A percentile compares a stretch with the other conserved stretches of the same genome.
phyloP scores from a whole-genome alignment of 2,329 filamentous ascomycete species.

The Tothia fuscella region DNA sequence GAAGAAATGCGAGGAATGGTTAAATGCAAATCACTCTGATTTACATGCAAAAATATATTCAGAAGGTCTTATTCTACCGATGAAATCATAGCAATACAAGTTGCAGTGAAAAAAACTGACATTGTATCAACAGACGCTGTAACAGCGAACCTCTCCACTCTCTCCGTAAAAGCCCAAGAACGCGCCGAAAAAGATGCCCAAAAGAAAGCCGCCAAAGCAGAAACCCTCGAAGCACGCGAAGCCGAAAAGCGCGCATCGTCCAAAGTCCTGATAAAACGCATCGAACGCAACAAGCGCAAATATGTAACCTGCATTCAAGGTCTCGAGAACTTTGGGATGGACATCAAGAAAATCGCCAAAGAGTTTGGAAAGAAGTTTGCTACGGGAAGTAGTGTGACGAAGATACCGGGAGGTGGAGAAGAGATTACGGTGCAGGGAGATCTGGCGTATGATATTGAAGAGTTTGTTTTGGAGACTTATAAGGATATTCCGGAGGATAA shows the following conservation, averaged over 20 bases:
- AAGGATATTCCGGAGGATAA: slow-evolving; percentile 88
- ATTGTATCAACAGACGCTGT: slow-evolving; percentile 42
- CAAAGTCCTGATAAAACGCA: slow-evolving; percentile 84
- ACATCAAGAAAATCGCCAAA: slow-evolving; percentile 92
- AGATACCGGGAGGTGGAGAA: slow-evolving; percentile 72
- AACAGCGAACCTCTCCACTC: slow-evolving; percentile 69
- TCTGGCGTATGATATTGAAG: slow-evolving; percentile 85
- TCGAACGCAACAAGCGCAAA: slow-evolving; percentile 97
- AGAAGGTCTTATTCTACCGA: too few relatives aligned
- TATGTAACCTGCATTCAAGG: slow-evolving; percentile 88
- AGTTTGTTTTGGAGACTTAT: slow-evolving; percentile 83
- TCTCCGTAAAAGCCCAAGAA: slow-evolving; percentile 86
- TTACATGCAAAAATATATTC: slow-evolving; percentile 79
- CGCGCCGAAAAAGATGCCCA: slow-evolving; percentile 90
- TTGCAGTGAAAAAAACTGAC: slow-evolving; percentile 2
- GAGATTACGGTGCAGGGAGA: slow-evolving; percentile 98
- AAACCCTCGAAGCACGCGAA: slow-evolving; percentile 71
- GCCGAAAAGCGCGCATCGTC: slow-evolving; percentile 71
- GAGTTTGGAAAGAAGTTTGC: slow-evolving; percentile 98
- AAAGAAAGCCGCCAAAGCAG: slow-evolving; percentile 94
- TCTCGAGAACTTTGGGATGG: slow-evolving; percentile 78
- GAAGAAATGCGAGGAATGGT: slow-evolving; percentile 97
- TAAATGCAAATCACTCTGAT: slow-evolving; percentile 59
- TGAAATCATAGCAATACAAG: slow-evolving; percentile 22
- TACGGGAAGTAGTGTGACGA: slow-evolving; percentile 85